These are phyloP conservation scores for Pseudonitzschia multiseries DNA, from an alignment of 108 stramenopile genomes.

Conservation along the genomic window DNA sequence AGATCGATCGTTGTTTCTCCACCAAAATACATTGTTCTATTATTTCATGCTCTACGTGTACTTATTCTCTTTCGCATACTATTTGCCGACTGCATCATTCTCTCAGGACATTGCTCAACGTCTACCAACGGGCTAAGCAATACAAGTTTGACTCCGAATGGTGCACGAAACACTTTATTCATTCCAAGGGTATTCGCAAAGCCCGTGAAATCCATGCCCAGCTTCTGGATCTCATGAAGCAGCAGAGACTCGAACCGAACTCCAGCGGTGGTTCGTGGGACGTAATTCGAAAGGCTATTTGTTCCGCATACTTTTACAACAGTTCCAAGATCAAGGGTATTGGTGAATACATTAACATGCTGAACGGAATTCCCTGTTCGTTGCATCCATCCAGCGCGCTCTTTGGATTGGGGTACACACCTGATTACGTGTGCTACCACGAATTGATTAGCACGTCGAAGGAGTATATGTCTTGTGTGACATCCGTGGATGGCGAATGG, in stretches of 20 bases:
- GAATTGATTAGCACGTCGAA: constrained; percentile 97
- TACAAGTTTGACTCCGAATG: constrained; percentile 92
- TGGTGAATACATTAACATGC: constrained; percentile 98
- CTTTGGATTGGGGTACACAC: constrained; percentile 96
- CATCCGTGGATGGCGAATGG: constrained; percentile 99
- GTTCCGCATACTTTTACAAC: constrained; percentile 99
- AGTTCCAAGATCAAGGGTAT: constrained; percentile 96
- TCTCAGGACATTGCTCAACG: constrained; percentile 86
- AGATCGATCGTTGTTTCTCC: no score
- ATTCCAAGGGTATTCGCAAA: constrained; percentile 95
- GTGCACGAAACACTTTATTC: constrained; percentile 97
- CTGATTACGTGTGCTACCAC: constrained; percentile 98
- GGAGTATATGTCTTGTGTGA: constrained; percentile 98
- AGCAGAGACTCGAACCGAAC: constrained; percentile 82
- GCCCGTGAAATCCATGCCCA: constrained; percentile 96
- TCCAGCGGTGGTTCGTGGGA: constrained; percentile 94
- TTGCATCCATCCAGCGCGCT: constrained; percentile 92
- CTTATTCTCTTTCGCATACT: no score
- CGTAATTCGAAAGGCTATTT: constrained; percentile 95
- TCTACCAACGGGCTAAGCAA: constrained; percentile 92
- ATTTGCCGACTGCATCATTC: no score
- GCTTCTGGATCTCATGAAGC: constrained; percentile 95
- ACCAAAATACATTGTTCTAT: no score
- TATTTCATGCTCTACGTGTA: no score
- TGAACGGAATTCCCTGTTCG: constrained; percentile 89